Percentiles rank a stretch among this genome's conserved stretches.
Evolutionary conservation across 495 filamentous ascomycete genomes (phyloP).

Genomic region (Penicillium steckii): DNA sequence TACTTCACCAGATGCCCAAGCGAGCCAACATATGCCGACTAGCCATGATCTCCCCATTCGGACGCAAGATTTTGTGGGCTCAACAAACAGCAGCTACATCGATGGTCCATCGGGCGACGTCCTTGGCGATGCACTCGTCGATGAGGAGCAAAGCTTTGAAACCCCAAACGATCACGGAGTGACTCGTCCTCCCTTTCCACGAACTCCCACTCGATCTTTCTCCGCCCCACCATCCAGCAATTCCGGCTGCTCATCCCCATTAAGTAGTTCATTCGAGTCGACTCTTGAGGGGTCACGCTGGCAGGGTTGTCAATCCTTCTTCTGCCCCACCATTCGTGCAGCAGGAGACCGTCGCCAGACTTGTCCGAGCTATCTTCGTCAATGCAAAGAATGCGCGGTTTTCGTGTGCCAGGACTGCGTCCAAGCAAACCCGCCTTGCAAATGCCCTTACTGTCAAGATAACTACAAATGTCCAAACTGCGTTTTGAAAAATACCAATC

Average conservation of each 20-base stretch:
- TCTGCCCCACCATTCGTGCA: conserved; percentile 51
- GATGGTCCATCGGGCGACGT: conserved; percentile 34
- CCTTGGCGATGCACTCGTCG: conserved; percentile 22
- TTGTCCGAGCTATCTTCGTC: conserved; percentile 47
- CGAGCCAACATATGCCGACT: conserved; percentile 6
- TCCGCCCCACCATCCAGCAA: conserved; percentile 42
- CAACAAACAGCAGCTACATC: conserved; percentile 42
- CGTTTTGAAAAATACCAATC: conserved; percentile 35
- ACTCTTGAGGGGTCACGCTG: conserved; percentile 40
- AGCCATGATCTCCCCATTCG: conserved; percentile 33
- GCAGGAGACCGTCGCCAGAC: conserved; percentile 50
- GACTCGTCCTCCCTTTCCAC: conserved; percentile 13
- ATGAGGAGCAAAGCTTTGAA: conserved; percentile 19
- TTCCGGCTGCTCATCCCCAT: conserved; percentile 40
- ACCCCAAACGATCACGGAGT: conserved; percentile 16
- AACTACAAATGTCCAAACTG: conserved; percentile 57
- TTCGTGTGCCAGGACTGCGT: conserved; percentile 58
- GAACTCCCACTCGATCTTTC: conserved; percentile 25
- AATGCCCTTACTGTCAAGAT: conserved; percentile 52
- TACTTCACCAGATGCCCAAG: conserved; percentile 8
- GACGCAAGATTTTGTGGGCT: conserved; percentile 32
- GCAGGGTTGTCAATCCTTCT: conserved; percentile 59
- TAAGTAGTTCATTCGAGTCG: conserved; percentile 41
- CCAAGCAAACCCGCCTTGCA: conserved; percentile 44
- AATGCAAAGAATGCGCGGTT: conserved; percentile 55